These are phyloP conservation scores for Linnemannia zychae DNA, from an alignment of 192 early-diverging fungal species.

Conservation along the genomic window DNA sequence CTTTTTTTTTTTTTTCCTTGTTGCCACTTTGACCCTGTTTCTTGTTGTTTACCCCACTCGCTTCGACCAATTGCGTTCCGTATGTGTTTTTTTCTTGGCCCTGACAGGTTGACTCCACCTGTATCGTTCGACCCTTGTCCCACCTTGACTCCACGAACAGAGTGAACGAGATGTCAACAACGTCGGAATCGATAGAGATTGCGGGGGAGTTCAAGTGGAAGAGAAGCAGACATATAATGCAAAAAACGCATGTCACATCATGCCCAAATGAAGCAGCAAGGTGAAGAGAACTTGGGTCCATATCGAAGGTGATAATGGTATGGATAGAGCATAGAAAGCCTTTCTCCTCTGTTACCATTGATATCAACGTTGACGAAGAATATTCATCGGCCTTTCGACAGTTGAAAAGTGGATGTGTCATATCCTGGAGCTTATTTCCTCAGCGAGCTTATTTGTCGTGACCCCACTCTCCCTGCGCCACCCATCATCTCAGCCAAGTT, in stretches of 20 bases:
- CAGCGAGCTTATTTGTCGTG: not conserved
- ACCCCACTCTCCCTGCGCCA: not conserved
- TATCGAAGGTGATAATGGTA: no score
- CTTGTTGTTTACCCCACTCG: conserved; percentile 1
- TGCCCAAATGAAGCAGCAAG: not conserved
- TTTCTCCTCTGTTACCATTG: no score
- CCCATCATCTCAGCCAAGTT: not conserved
- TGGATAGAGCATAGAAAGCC: not conserved
- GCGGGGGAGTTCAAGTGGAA: not conserved
- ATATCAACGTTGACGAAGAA: no score
- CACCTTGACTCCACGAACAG: not conserved
- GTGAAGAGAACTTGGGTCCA: no score
- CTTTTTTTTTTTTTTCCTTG: conserved; percentile 2
- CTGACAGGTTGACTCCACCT: conserved; percentile 1
- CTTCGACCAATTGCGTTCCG: not conserved
- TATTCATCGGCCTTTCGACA: not conserved
- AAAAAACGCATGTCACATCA: not conserved
- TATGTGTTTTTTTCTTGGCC: not conserved
- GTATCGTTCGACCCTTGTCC: not conserved
- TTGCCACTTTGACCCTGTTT: not conserved
- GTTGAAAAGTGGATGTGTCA: not conserved
- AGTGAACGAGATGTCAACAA: not conserved
- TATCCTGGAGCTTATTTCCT: not conserved
- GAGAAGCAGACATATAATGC: not conserved
- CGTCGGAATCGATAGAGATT: not conserved